Base-by-base conservation (phyloP, 2,329 filamentous ascomycete species). In the Aureobasidium zeae region DNA sequence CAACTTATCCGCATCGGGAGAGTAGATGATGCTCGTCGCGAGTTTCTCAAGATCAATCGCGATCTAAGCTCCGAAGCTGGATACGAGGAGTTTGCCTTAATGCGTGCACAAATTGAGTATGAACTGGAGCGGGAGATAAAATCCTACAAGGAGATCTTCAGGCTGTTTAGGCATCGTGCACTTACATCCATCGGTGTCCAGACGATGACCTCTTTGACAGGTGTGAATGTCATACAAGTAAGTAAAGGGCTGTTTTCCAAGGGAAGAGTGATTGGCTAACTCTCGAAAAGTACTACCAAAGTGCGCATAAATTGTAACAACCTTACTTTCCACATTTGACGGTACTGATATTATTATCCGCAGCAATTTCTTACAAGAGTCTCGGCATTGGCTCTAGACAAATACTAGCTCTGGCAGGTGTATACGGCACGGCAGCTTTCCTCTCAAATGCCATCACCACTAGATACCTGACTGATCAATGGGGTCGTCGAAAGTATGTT, bases 91-190 rank as follows among this genome's bases (percentile, higher is more conserved):
- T 77, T 76, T 53, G 58, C 60, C 1, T 57, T 71, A n/a, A 76
- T 76, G 73, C 59, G 61, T 35, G 63, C 50, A 4, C 55, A 59
- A 39, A 59, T 59, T 62, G 68, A 73, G 50, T 77, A 71, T 55
- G 74, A 77, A 56, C 72, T 71, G 67, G 63, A 72, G 50, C 61
- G 74, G 5, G 73, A 77, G 53, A 62, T 76, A 48, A 72, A 60
- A 13, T 69, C 69, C 1, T 69, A 69, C 45, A 57, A 54, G 28
- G 73, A 77, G 49, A 70, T 76, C 28, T 76, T 70, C 45, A 62
- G 51, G 32, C 53, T 76, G 5, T 76, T 71, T 51, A 61, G 71
- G 11, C 71, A 68, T 47, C 65, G 73, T 17, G 71, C 66, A 5
- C 50, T 76, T 36, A 46, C 36, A 15, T 69, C 68, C 1, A 71